Conservation (phyloP, 139 green algal genomes). For the Gonium pectorale region DNA sequence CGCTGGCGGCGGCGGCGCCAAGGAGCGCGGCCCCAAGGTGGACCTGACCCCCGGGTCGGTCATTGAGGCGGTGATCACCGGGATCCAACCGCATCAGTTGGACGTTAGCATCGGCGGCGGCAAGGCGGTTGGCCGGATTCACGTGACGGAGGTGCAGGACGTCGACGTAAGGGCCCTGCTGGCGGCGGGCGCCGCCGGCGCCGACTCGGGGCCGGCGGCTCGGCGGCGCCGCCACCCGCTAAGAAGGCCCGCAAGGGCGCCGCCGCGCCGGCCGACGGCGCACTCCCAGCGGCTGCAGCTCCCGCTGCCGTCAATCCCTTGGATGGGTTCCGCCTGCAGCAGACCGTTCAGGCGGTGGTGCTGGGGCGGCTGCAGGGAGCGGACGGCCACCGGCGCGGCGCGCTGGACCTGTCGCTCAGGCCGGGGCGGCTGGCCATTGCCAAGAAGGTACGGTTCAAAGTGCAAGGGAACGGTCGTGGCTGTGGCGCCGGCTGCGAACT, state of each 20-base stretch:
- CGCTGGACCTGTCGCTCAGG: conserved; percentile 60
- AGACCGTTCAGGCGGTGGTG: conserved; percentile 65
- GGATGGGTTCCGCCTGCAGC: conserved; percentile 47
- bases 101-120: conserved; percentile 14
- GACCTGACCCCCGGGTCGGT: conserved; percentile 36
- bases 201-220: neutral
- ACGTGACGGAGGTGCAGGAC: conserved; percentile 71
- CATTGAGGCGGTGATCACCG: conserved; percentile 58
- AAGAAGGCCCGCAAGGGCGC: conserved; percentile 31
- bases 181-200: neutral
- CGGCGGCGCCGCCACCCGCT: neutral
- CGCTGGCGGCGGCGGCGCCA: neutral
- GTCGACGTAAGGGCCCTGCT: conserved; percentile 19
- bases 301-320: conserved; percentile 28
- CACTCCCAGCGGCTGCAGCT: neutral
- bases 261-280: neutral
- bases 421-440: conserved; percentile 23
- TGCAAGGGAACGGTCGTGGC: too few relatives aligned
- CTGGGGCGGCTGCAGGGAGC: conserved; percentile 51
- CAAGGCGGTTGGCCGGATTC: conserved; percentile 58
- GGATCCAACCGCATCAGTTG: conserved; percentile 36
- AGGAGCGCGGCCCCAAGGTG: neutral
- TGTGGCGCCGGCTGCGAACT: too few relatives aligned
- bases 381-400: conserved; percentile 48
- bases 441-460: conserved; percentile 25